Base-by-base conservation (phyloP, 371 early-diverging fungal genomes). In the Mucor saturninus region DNA sequence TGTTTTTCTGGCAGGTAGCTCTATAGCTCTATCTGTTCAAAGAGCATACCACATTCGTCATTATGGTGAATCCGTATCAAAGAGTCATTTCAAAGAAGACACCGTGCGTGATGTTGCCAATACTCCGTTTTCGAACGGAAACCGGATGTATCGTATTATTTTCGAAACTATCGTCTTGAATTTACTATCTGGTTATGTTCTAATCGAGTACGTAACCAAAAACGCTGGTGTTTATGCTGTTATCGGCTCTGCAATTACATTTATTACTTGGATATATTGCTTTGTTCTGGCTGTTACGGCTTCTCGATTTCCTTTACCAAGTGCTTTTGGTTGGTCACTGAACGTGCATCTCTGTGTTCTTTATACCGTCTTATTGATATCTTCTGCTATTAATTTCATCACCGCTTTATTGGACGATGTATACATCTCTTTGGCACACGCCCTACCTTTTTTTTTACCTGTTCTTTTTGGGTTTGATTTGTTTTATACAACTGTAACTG, bases 291-390 rank as follows among this genome's bases (percentile, higher is more conserved):
- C 62, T 3, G 9, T 67, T 15, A 54, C 67, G 8, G 63, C 64
- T 28, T 42, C n/a, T 1, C 30, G 57, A 32, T 54, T 67, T 28
- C 54, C 42, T 1, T 14, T 73, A 9, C 71, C 73, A 6, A 61
- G 58, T 40, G 9, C 40, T 5, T 54, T 61, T 56, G 73, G 70
- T 29, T 73, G 73, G 73, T 50, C 56, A 15, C 39, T 73, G 29
- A 77, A 80, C 40, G 57, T 69, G 2, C 80, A 80, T 55, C 51
- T 80, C 1, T 69, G 62, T 26, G 28, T 65, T 13, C 54, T 78
- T 32, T 79, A 66, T 45, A 54, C 58, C 11, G 56, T 67, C 2
- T 31, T 57, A 0, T 72, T 54, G 53, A 6, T 54, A 30, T 30
- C 62, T 7, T 30, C 63, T 21, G 11, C 64, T 13, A 54, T 58